Evolutionary conservation across 495 filamentous ascomycete species (phyloP), one percentile per base, ranked within the genome.

Genomic region (Hypoxylon intermedium): DNA sequence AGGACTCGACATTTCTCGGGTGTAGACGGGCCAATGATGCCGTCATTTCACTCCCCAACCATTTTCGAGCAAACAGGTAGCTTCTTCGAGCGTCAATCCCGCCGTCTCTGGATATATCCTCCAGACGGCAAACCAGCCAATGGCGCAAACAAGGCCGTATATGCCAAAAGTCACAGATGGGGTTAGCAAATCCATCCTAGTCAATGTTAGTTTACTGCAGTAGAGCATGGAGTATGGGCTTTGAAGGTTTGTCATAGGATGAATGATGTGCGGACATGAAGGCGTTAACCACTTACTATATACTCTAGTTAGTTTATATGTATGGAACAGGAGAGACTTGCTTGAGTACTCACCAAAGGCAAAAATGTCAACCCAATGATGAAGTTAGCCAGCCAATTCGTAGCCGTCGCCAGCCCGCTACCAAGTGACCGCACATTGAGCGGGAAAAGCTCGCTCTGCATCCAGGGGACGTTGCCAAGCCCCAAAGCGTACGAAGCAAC

Each of bases 381-480:
- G 60, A 93, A 91, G 72, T 97, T 97, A 3, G 87, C 85, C 12
- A 82, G 82, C 93, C 93, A 97, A 60, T 97, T 96, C 3, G 89
- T 93, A 2, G 89, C 87, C 12, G 92, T 97, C 1, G 90, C 85
- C n/a, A 95, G 63, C 0, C 85, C 86, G 24, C 89, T 93, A 5
- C 93, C 93, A 1, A 95, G 68, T 0, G 88, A 89, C 23, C 93
- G 89, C 6, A 96, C 90, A 38, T 83, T 85, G 60, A 96, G 81
- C 5, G 92, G 86, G 67, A 97, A 96, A 12, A 97, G 83, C 76
- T 97, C 93, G 60, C 85, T 87, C 71, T 96, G 91, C 77, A 93
- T 91, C 93, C 93, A 97, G 0, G 93, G 92, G 1, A 97, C 90
- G 55, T 91, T 92, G 3, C 93, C 93, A 2, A 97, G 79, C n/a